Evolutionary conservation across 352 stramenopile species (phyloP).

Genomic region (Elongisporangium anandrum): DNA sequence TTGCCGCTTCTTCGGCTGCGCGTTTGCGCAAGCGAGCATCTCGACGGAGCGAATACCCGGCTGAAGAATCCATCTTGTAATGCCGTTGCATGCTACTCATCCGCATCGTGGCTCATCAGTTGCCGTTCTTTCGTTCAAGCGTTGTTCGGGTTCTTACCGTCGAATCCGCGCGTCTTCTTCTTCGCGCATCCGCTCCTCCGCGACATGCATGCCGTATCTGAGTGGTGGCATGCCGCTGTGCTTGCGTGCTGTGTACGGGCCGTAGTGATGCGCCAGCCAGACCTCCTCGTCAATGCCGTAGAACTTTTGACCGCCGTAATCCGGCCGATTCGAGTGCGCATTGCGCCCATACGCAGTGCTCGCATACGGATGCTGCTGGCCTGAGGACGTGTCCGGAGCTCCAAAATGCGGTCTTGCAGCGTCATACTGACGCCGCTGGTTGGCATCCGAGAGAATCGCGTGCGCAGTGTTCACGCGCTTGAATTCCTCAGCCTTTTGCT

Average conservation of each 20-base stretch:
- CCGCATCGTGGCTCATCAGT: neutral
- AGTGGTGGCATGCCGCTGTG: slow-evolving; percentile 33
- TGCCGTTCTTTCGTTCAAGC: neutral
- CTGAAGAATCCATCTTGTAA: slow-evolving; percentile 60
- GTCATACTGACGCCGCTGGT: slow-evolving; percentile 61
- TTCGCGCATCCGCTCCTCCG: slow-evolving; percentile 62
- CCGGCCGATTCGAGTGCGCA: slow-evolving; percentile 8
- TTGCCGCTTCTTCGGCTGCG: slow-evolving; percentile 34
- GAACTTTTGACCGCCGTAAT: slow-evolving; percentile 14
- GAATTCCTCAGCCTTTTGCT: slow-evolving; percentile 81
- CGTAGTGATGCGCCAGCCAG: slow-evolving; percentile 84
- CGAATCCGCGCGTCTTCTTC: slow-evolving; percentile 57
- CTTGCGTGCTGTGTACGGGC: slow-evolving; percentile 39
- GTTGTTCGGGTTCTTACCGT: slow-evolving; percentile 16
- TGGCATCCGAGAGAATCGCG: slow-evolving; percentile 64
- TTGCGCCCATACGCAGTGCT: slow-evolving; percentile 21
- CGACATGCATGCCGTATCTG: slow-evolving; percentile 72
- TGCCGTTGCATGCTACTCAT: slow-evolving; percentile 48
- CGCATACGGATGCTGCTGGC: slow-evolving; percentile 53
- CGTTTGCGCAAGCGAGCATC: slow-evolving; percentile 56
- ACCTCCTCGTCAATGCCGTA: slow-evolving; percentile 83
- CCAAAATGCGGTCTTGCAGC: slow-evolving; percentile 38
- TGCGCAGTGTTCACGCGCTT: slow-evolving; percentile 81
- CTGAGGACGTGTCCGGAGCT: slow-evolving; percentile 32
- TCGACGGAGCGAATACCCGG: slow-evolving; percentile 72